Conservation (phyloP, 306 rosid species). For the Dryas alaskensis region DNA sequence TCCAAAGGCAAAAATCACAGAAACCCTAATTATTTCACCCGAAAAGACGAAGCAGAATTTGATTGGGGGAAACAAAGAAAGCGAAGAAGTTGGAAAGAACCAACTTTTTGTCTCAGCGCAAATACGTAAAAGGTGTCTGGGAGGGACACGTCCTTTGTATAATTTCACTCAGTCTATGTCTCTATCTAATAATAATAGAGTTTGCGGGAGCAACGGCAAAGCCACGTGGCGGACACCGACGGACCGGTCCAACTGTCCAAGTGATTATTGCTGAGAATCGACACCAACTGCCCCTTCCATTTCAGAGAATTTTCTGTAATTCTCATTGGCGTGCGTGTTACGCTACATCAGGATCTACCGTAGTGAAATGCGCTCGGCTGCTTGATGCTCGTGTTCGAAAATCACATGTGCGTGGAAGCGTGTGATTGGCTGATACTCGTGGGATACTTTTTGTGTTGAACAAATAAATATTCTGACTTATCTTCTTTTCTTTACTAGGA, state of each 20-base stretch:
- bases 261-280: not conserved
- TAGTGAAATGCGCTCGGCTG: not conserved
- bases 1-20: not conserved
- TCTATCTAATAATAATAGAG: not conserved
- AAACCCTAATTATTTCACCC: constrained; percentile 34
- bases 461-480: too few species aligned
- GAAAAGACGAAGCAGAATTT: not conserved
- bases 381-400: too few species aligned
- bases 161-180: not conserved
- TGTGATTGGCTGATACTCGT: too few species aligned
- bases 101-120: constrained; percentile 7
- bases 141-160: constrained; percentile 11
- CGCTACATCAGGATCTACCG: not conserved
- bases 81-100: not conserved
- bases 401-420: too few species aligned
- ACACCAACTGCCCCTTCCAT: too few species aligned
- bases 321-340: not conserved
- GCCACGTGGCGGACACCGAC: constrained; percentile 46
- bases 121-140: not conserved
- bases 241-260: not conserved
- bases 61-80: not conserved
- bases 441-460: too few species aligned
- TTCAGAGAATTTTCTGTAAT: not conserved
- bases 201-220: constrained; percentile 28
- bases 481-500: too few species aligned